Percentiles rank a stretch among this genome's conserved stretches.
phyloP scores from a whole-genome alignment of 257 asterid genomes.

The Orobanche coerulescens region DNA sequence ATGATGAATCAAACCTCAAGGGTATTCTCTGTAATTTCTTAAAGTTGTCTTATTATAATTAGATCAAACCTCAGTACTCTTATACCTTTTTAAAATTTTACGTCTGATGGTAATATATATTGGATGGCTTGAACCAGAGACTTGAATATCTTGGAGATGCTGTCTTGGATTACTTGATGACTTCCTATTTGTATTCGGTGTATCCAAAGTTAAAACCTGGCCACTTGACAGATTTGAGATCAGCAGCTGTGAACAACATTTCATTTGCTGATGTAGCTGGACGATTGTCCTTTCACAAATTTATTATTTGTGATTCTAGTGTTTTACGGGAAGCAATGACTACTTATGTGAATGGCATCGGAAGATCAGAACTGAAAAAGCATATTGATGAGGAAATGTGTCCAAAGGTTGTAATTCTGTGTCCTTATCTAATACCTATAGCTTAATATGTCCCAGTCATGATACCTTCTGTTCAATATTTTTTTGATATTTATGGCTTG shows the following conservation, averaged over 20 bases:
- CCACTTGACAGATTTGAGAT: conserved; percentile 90
- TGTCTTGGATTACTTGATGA: conserved; percentile 89
- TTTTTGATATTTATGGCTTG: conserved; percentile 11
- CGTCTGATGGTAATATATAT: conserved; percentile 18
- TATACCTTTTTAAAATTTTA: background rate
- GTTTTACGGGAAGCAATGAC: conserved; percentile 56
- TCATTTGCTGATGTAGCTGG: conserved; percentile 82
- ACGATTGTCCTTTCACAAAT: conserved; percentile 51
- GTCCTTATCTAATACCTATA: conserved; percentile 3
- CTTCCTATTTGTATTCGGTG: conserved; percentile 78
- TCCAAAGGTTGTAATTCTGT: conserved; percentile 65
- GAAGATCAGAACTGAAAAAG: conserved; percentile 30
- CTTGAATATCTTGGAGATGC: conserved; percentile 98
- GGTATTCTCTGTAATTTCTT: too few relatives aligned
- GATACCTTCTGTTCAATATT: background rate
- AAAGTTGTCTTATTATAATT: too few relatives aligned
- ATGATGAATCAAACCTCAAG: too few relatives aligned
- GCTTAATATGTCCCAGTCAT: background rate
- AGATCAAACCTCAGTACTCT: too few relatives aligned
- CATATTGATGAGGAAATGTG: conserved; percentile 49
- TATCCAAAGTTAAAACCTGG: conserved; percentile 90
- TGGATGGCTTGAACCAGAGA: conserved; percentile 53
- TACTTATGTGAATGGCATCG: conserved; percentile 42
- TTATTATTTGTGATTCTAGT: conserved; percentile 54
- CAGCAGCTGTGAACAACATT: conserved; percentile 59